Base-by-base conservation (phyloP, 2,329 filamentous ascomycete species). In the Apiospora sp. region DNA sequence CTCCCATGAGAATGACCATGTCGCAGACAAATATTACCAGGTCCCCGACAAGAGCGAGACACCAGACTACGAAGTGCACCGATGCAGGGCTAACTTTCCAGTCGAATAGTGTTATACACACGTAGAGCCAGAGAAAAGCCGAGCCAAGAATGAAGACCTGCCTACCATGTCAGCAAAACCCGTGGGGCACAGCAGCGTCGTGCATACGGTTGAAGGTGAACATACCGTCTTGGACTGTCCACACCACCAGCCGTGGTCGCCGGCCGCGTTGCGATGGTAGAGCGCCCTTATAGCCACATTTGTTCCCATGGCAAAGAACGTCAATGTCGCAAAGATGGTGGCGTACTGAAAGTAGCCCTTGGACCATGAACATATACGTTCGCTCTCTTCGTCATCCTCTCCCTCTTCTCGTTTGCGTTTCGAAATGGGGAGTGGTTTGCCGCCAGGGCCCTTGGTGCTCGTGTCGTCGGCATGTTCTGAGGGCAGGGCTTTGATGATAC, bases 41-140 rank as follows among this genome's bases (percentile, higher is more conserved):
- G 82, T 99, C 96, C 74, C 94, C 88, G 37, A 89, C 82, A n/a
- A 94, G 81, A 37, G 92, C 92, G 61, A 94, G 83, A 58, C 87
- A 81, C 96, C 96, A 99, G 77, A 94, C 91, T 67, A 92, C 83
- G 72, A 96, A 89, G 82, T 98, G 95, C 71, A 94, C 91, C 67
- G 91, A 86, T 69, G 92, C 95, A 0, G 96, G 96, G 16, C 93
- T 93, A 46, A 94, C 92, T 74, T 90, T 91, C 79, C 93, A 93
- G 82, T 98, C 95, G 78, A 97, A 87, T 72, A 98, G 89, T 43
- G 95, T 95, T 79, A 98, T 92, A 76, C 97, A 88, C 76, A 98
- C 89, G 76, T 98, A 92, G 69, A 93, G 88, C 84, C 97, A 96
- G 75, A 96, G 91, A 86, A 97, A 98, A 76, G 95, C 93, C 64